A percentile compares a stretch with the other conserved stretches of the same genome.
These are phyloP conservation scores for Solanum chmielewskii DNA, from an alignment of 257 asterid species.

Conservation along the genomic window DNA sequence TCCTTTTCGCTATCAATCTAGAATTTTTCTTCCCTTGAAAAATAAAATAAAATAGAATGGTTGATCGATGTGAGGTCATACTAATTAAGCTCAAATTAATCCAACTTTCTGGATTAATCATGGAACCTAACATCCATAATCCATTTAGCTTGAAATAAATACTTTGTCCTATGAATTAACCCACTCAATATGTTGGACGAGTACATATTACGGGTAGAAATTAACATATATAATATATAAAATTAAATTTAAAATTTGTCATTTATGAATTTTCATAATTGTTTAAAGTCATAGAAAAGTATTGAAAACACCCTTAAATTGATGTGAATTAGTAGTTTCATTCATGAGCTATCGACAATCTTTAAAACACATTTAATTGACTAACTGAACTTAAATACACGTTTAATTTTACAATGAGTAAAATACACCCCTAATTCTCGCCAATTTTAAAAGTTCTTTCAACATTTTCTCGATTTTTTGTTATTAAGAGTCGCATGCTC, in stretches of 20 bases:
- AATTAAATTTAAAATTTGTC: background rate
- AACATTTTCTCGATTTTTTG: too few species aligned
- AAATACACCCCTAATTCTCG: background rate
- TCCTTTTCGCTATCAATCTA: background rate
- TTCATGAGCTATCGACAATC: background rate
- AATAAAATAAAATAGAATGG: too few species aligned
- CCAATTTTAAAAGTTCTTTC: background rate
- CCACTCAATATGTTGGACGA: background rate
- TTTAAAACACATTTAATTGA: background rate
- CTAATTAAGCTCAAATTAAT: too few species aligned
- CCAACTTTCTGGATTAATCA: background rate
- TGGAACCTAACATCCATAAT: background rate
- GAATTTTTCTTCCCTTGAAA: too few species aligned
- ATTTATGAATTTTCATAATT: background rate
- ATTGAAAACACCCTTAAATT: background rate
- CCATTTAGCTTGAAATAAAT: background rate
- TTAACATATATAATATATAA: background rate
- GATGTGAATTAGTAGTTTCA: background rate
- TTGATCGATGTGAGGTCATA: background rate
- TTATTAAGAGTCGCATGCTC: background rate
- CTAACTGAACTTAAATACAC: background rate
- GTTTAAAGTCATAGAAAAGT: background rate
- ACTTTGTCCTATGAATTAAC: background rate
- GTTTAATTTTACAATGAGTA: background rate
- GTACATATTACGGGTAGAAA: background rate